phyloP scores from a whole-genome alignment of 352 stramenopile genomes.

The Globisporangium mamillatum region DNA sequence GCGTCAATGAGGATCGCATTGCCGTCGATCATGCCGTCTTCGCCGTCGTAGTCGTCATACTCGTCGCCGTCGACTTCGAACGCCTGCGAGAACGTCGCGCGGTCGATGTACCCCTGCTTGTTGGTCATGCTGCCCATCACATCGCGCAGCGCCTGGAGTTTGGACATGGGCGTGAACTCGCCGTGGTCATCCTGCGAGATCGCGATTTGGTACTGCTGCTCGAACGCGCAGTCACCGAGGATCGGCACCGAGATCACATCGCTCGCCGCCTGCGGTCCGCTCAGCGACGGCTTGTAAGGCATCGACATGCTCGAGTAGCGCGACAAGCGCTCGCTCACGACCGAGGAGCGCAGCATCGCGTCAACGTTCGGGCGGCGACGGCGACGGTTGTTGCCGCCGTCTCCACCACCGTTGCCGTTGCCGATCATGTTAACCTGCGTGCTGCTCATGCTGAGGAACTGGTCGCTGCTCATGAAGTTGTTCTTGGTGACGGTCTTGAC shows the following conservation, averaged over 20 bases:
- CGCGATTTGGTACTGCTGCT: constrained; percentile 62
- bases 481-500: constrained; percentile 33
- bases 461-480: constrained; percentile 61
- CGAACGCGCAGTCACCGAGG: constrained; percentile 61
- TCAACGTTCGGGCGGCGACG: constrained; percentile 58
- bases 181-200: constrained; percentile 54
- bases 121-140: constrained; percentile 70
- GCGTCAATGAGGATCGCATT: constrained; percentile 80
- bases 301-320: constrained; percentile 49
- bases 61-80: constrained; percentile 63
- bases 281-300: constrained; percentile 46
- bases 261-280: constrained; percentile 24
- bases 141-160: constrained; percentile 68
- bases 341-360: constrained; percentile 63
- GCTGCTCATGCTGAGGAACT: constrained; percentile 44
- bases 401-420: constrained; percentile 1
- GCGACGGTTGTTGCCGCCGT: constrained; percentile 32
- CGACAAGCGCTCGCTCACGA: constrained; percentile 49
- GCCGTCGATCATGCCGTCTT: constrained; percentile 57
- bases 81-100: constrained; percentile 69
- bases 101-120: constrained; percentile 63
- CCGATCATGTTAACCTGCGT: constrained; percentile 35
- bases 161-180: constrained; percentile 45
- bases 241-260: constrained; percentile 65
- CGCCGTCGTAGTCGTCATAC: constrained; percentile 53